A percentile compares a stretch with the other conserved stretches of the same genome.
Evolutionary conservation across 2,329 filamentous ascomycete species (phyloP).

Genomic region (Endoconidiophora polonica): DNA sequence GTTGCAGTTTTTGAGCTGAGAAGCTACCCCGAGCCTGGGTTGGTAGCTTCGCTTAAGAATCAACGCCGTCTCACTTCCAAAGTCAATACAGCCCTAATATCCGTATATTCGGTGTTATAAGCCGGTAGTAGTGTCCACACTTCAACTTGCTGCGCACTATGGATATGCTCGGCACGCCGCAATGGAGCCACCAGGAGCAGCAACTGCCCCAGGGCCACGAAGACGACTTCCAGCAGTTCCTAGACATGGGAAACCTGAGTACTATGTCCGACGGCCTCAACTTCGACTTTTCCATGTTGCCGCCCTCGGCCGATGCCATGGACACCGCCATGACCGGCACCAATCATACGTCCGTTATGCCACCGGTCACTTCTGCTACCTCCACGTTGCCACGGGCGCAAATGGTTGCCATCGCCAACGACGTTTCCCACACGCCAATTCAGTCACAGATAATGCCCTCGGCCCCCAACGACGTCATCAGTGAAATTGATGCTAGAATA

Average conservation of each 20-base stretch:
- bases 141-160: background rate
- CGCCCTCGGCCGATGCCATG: slow-evolving; percentile 23
- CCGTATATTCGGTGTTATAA: too few species aligned
- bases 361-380: slow-evolving; percentile 13
- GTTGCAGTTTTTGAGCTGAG: too few species aligned
- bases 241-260: slow-evolving; percentile 42
- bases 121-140: too few species aligned
- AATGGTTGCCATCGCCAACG: slow-evolving; percentile 32
- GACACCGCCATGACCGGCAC: slow-evolving; percentile 35
- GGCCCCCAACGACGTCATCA: slow-evolving; percentile 34
- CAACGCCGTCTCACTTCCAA: too few species aligned
- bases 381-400: slow-evolving; percentile 8
- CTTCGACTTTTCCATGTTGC: slow-evolving; percentile 36
- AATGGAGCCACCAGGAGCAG: slow-evolving; percentile 42
- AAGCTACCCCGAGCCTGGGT: too few species aligned
- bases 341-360: slow-evolving; percentile 23
- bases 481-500: slow-evolving; percentile 48
- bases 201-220: slow-evolving; percentile 33
- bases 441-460: slow-evolving; percentile 29
- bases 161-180: slow-evolving; percentile 10
- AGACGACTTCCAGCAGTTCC: slow-evolving; percentile 48
- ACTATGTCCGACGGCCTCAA: slow-evolving; percentile 35
- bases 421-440: slow-evolving; percentile 28
- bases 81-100: too few species aligned
- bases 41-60: too few species aligned